Evolutionary conservation across 768 basidiomycete genomes (phyloP).

Genomic region (Podaxis mareebaensis): DNA sequence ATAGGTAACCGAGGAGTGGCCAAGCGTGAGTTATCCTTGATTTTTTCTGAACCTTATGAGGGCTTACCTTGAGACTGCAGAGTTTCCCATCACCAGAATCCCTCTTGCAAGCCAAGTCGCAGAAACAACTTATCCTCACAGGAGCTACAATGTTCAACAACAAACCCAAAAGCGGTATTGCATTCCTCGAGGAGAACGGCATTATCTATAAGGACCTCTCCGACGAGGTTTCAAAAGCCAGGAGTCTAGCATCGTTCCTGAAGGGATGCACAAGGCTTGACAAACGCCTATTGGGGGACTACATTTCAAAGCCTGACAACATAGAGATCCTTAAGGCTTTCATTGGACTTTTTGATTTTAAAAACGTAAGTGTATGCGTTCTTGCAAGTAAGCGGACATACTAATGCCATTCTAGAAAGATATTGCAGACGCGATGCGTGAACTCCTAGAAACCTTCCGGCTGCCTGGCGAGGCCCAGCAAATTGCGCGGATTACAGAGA

Average conservation of each 20-base stretch:
- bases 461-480: constrained; percentile 96
- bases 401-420: constrained; percentile 63
- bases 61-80: constrained; percentile 33
- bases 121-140: constrained; percentile 81
- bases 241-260: constrained; percentile 82
- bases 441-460: constrained; percentile 90
- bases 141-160: constrained; percentile 88
- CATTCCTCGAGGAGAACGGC: constrained; percentile 92
- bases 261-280: constrained; percentile 84
- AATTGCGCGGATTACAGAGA: constrained; percentile 91
- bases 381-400: not conserved
- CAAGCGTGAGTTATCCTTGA: constrained; percentile 46
- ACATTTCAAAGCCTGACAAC: constrained; percentile 86
- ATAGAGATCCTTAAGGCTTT: constrained; percentile 84
- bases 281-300: constrained; percentile 93
- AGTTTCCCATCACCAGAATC: constrained; percentile 54
- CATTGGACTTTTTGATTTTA: constrained; percentile 87
- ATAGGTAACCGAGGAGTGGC: constrained; percentile 59
- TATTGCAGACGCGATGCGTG: constrained; percentile 94
- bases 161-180: constrained; percentile 88
- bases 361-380: constrained; percentile 54
- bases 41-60: not conserved
- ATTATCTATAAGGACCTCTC: constrained; percentile 75
- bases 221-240: constrained; percentile 52
- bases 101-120: constrained; percentile 70